Conservation (phyloP, 768 basidiomycete species). For the Sporobolomyces phaffii region DNA sequence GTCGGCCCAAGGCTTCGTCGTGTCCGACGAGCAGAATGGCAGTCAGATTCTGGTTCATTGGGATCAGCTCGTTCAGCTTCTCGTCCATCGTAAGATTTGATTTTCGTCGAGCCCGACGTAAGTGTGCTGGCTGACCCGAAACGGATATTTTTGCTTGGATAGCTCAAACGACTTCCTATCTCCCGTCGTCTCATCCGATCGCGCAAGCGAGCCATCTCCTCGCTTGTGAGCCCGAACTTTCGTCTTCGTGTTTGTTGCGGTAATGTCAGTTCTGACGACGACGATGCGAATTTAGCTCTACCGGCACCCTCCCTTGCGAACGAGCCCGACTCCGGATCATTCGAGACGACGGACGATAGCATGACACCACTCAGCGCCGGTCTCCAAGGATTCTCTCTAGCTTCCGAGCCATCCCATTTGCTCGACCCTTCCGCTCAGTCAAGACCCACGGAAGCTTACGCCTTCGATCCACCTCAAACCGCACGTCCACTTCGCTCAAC, state of each 20-base stretch:
- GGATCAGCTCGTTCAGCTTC: conserved; percentile 1
- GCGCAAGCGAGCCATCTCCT: neutral
- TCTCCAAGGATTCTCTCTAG: neutral
- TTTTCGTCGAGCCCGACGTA: neutral
- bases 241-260: neutral
- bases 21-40: neutral
- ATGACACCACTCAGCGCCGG: neutral
- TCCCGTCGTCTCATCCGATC: conserved; percentile 11
- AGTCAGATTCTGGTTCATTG: neutral
- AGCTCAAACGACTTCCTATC: neutral
- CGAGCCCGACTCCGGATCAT: neutral
- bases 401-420: too few species aligned
- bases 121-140: neutral
- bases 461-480: neutral
- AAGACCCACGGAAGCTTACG: neutral
- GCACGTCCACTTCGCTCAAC: neutral
- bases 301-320: neutral
- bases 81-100: neutral
- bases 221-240: neutral
- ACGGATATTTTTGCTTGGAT: neutral
- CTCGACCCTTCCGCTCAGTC: too few species aligned
- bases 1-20: neutral
- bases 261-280: neutral
- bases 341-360: neutral
- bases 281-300: neutral